Conservation (phyloP, 2,329 filamentous ascomycete species). For the Penicillium sp. region DNA sequence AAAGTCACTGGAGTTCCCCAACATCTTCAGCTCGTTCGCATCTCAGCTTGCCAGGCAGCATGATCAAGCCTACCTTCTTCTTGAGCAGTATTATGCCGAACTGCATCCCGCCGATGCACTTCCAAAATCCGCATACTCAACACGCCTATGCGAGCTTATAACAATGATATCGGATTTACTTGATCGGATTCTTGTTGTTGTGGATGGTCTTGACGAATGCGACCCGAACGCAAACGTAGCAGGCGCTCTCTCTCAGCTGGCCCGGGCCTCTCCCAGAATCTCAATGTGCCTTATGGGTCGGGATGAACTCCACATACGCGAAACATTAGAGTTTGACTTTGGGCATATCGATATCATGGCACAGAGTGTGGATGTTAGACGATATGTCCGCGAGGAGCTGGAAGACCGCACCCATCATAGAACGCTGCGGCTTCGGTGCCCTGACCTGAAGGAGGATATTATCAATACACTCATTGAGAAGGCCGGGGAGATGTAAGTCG, state of each 20-base stretch:
- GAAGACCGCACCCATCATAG: too few relatives aligned
- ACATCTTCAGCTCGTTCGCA: background rate
- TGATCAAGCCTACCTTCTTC: background rate
- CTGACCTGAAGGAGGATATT: too few relatives aligned
- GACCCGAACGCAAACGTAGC: background rate
- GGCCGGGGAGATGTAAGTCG: too few relatives aligned
- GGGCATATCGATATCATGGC: too few relatives aligned
- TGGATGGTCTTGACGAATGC: conserved; percentile 7
- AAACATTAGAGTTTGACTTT: background rate
- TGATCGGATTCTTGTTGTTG: background rate
- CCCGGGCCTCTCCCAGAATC: background rate
- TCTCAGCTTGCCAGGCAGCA: background rate
- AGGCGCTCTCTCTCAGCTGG: background rate
- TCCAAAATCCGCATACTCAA: background rate
- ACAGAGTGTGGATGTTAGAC: too few relatives aligned
- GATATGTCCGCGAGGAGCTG: too few relatives aligned
- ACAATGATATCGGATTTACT: background rate
- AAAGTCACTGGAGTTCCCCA: background rate
- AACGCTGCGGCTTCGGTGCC: too few relatives aligned
- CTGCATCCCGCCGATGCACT: background rate
- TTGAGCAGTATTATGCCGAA: background rate
- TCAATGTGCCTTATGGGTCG: background rate
- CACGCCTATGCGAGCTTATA: background rate
- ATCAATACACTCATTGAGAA: too few relatives aligned
- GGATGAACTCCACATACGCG: background rate